Percentiles rank a stretch among this genome's conserved stretches.
phyloP scores from a whole-genome alignment of 2,329 filamentous ascomycete species.

The Stemphylium beticola region DNA sequence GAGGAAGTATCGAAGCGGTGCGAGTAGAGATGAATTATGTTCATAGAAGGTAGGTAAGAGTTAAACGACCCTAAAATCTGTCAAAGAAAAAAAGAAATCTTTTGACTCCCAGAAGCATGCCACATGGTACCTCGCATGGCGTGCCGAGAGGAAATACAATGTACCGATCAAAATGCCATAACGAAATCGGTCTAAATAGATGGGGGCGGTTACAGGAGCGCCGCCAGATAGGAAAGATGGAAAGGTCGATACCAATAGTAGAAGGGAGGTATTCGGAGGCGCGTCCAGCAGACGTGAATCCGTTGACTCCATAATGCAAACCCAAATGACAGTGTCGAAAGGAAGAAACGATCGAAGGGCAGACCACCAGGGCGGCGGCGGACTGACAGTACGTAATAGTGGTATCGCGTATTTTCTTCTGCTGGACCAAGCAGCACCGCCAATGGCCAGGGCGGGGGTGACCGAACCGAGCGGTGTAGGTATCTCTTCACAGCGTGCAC shows the following conservation, averaged over 20 bases:
- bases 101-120: slow-evolving; percentile 32
- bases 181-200: slow-evolving; percentile 37
- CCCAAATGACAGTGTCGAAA: slow-evolving; percentile 36
- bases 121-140: slow-evolving; percentile 26
- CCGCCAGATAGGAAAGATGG: slow-evolving; percentile 18
- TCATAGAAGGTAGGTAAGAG: slow-evolving; percentile 37
- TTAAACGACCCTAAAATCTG: slow-evolving; percentile 19
- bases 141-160: slow-evolving; percentile 34
- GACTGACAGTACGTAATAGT: slow-evolving; percentile 45
- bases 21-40: slow-evolving; percentile 36
- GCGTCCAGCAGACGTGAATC: slow-evolving; percentile 36
- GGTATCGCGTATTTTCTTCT: slow-evolving; percentile 41
- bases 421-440: slow-evolving; percentile 26
- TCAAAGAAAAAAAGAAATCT: slow-evolving; percentile 24
- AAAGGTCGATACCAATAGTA: slow-evolving; percentile 22
- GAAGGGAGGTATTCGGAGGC: slow-evolving; percentile 24
- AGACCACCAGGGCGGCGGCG: slow-evolving; percentile 22
- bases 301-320: slow-evolving; percentile 34
- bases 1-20: background rate
- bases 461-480: slow-evolving; percentile 26
- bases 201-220: slow-evolving; percentile 14
- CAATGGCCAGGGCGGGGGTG: slow-evolving; percentile 32
- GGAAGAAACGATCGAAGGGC: slow-evolving; percentile 17
- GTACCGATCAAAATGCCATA: slow-evolving; percentile 42
- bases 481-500: slow-evolving; percentile 25